phyloP scores from a whole-genome alignment of 1,284 basidiomycete genomes.

The Spongispora temasekensis region DNA sequence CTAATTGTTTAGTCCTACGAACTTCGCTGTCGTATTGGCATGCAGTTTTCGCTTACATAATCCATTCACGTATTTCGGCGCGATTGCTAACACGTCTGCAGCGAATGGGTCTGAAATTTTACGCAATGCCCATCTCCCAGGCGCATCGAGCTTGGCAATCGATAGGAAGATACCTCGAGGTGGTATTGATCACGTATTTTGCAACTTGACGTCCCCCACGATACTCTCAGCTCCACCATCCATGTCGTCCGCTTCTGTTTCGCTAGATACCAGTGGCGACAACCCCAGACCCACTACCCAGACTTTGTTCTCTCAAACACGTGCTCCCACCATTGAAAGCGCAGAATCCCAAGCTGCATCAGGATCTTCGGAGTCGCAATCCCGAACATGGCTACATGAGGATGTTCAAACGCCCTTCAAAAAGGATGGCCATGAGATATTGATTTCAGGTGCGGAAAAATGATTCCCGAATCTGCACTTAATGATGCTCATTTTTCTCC shows the following conservation, averaged over 20 bases:
- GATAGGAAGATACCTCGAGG: background rate
- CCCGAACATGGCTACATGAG: background rate
- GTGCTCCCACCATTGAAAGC: background rate
- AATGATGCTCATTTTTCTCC: background rate
- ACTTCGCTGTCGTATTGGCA: too few relatives aligned
- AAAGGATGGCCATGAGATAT: background rate
- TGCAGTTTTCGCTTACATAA: too few relatives aligned
- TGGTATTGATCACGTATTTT: background rate
- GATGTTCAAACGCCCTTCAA: background rate
- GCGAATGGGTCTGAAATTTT: constrained; percentile 3
- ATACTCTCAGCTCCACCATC: too few relatives aligned
- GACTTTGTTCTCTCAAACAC: background rate
- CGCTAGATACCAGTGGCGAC: too few relatives aligned
- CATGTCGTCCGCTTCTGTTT: too few relatives aligned
- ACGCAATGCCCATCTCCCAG: background rate
- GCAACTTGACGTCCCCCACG: background rate
- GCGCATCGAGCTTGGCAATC: background rate
- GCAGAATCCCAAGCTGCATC: background rate
- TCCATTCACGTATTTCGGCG: too few relatives aligned
- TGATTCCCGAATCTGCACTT: background rate
- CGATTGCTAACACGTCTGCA: constrained; percentile 7
- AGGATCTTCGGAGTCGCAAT: background rate
- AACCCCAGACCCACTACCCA: background rate
- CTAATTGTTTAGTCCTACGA: too few relatives aligned
- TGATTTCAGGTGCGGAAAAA: background rate